Base-by-base conservation (phyloP, 345 rosid genomes). In the Populus euphratica region DNA sequence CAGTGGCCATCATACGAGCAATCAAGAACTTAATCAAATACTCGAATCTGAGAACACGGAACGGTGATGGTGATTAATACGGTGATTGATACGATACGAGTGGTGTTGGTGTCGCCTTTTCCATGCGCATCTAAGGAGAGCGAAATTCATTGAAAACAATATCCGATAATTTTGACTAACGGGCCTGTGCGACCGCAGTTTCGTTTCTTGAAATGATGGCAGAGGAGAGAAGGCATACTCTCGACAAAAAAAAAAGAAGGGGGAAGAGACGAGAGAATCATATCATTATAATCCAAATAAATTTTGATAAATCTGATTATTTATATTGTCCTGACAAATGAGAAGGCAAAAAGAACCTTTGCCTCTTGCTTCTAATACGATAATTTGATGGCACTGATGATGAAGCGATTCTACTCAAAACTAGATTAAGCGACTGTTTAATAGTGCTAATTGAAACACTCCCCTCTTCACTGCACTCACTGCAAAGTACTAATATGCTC, bases 331-430 rank as follows among this genome's bases (percentile, higher is more conserved):
- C 8, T 36, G 61, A 70, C 49, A 63, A 83, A 50, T 81, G 81
- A 70, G 89, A 80, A 74, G 94, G 89, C 80, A 91, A 81, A 86
- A 95, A 89, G 87, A 94, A 83, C 83, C 98, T 85, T 78, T 93
- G 99, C 79, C 99, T 88, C 80, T 88, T 93, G 87, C 99, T 95
- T 84, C 98, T 86, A 76, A 91, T 86, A 43, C 91, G 89, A 72
- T 75, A 81, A 79, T 79, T 87, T 5, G 90, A 75, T 5, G 87
- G 73, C 76, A 83, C 31, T 4, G 91, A 85, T 0, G 88, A 79
- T 5, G 92, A 87, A 70, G 89, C 77, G 35, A 91, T 82, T 70
- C 90, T 73, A 77, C 68, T 87, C 39, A 92, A 75, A 27, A 87
- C 87, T 7, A 77, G 74, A 47, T 79, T 79, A 0, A 92, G 79